Conservation (phyloP, 2,329 filamentous ascomycete genomes). For the Chaetomiaceae sp. region DNA sequence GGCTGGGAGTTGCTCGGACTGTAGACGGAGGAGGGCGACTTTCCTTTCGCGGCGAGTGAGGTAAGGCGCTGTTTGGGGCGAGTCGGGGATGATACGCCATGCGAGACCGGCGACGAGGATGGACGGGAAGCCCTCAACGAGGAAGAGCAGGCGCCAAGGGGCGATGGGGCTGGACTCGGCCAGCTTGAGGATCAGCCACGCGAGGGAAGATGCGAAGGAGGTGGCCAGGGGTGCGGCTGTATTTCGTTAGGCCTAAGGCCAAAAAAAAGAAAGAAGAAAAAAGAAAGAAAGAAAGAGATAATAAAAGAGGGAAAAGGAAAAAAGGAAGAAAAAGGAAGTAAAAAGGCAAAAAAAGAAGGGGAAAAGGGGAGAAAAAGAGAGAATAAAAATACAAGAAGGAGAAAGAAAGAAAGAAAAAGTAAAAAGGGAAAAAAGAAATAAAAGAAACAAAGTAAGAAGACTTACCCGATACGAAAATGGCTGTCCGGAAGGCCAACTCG, state of each 20-base stretch:
- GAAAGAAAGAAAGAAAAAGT: too few species aligned
- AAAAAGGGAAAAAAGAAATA: too few species aligned
- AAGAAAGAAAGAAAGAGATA: too few species aligned
- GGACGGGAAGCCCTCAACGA: constrained; percentile 81
- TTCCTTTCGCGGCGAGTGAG: constrained; percentile 60
- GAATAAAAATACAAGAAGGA: too few species aligned
- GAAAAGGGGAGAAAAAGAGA: too few species aligned
- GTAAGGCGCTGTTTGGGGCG: constrained; percentile 61
- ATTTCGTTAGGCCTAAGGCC: too few species aligned
- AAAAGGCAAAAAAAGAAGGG: too few species aligned
- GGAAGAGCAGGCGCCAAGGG: constrained; percentile 79
- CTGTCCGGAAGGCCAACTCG: constrained; percentile 80
- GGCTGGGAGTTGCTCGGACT: constrained; percentile 17
- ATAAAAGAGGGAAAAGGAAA: too few species aligned
- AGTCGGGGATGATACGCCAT: constrained; percentile 73
- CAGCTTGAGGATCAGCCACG: constrained; percentile 70
- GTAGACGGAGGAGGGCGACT: constrained; percentile 65
- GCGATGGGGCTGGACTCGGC: constrained; percentile 64
- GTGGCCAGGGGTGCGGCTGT: constrained; percentile 73
- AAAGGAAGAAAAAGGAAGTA: too few species aligned
- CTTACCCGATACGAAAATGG: constrained; percentile 73
- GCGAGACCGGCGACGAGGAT: constrained; percentile 69
- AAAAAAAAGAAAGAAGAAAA: too few species aligned
- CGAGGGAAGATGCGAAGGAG: constrained; percentile 73
- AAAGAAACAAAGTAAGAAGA: constrained; percentile 21